Base-by-base conservation (phyloP, 345 rosid genomes). In the Hypericum perforatum region DNA sequence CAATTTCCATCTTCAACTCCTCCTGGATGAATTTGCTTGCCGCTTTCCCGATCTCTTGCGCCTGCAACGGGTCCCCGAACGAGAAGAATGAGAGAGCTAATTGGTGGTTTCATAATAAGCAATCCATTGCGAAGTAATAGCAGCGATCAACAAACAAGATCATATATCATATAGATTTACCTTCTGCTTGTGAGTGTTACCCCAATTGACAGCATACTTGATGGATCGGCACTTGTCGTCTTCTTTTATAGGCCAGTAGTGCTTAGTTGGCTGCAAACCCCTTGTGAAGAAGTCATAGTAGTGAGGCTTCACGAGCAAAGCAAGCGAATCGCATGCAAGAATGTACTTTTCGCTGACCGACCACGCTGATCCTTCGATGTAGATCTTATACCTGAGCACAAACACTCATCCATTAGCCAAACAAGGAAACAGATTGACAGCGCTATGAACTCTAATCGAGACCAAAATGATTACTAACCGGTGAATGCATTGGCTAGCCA, bases 271-370 rank as follows among this genome's bases (percentile, higher is more conserved):
- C 49, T 73, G 43, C 69, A 87, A 64, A 9, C 88, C 72, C 62
- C 94, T 66, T 0, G 87, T 76, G 77, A 76, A 84, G 70, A 84
- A 84, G 57, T 84, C 96, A 41, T 72, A 78, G 53, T 78, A 84
- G 32, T 52, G 79, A 3, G 94, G 94, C 51, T 62, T 75, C 14
- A 84, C 94, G 0, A 79, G 32, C 5, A 87, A 67, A 8, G 94
- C 67, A 10, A 78, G 68, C 7, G 96, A 87, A 65, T 87, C 83
- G 52, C 96, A 87, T 5, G 96, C 85, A 48, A 87, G 72, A 53
- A 84, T 87, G 70, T 87, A 87, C 64, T 87, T 87, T 60, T 87
- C 84, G 36, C 94, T 84, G 6, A 87, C 94, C 0, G 96, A 87
- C 96, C 94, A 87, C 0, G 87, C 94, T 1, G 83, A 75, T 11